A percentile compares a stretch with the other conserved stretches of the same genome.
Conservation (phyloP, 2,329 filamentous ascomycete species). For the Lecanoromycetidae sp. region DNA sequence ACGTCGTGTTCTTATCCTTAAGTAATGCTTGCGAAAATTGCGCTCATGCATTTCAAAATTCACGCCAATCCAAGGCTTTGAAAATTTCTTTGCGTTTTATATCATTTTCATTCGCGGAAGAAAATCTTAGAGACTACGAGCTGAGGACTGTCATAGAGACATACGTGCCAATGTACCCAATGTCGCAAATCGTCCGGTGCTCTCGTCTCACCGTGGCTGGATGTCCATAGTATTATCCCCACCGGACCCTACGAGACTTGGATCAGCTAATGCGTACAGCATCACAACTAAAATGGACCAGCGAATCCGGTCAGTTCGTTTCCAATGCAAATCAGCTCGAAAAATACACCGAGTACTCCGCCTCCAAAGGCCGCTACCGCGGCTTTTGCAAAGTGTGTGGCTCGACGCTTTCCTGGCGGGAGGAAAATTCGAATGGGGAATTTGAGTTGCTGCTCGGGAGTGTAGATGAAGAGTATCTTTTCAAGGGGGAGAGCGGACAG, state of each 20-base stretch:
- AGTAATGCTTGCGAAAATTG: too few species aligned
- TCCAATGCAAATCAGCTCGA: too few species aligned
- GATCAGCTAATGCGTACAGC: too few species aligned
- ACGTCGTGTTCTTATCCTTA: background rate
- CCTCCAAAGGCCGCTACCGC: constrained; percentile 32
- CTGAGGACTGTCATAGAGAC: constrained; percentile 24
- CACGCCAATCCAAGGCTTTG: background rate
- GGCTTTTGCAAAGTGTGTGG: constrained; percentile 41
- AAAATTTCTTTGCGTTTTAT: too few species aligned
- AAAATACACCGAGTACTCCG: constrained; percentile 26
- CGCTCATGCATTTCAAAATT: too few species aligned
- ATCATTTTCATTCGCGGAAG: too few species aligned
- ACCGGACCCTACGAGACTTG: too few species aligned
- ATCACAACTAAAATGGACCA: background rate
- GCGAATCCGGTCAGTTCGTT: background rate
- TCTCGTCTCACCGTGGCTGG: constrained; percentile 35
- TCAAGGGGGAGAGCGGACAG: constrained; percentile 29
- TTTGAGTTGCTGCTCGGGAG: constrained; percentile 19
- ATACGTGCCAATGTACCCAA: constrained; percentile 44
- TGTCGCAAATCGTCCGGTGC: constrained; percentile 42
- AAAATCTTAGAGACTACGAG: too few species aligned
- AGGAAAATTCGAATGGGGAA: constrained; percentile 9
- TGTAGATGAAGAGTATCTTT: constrained; percentile 21
- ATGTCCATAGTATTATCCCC: constrained; percentile 22
- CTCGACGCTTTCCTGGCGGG: constrained; percentile 38